A percentile compares a stretch with the other conserved stretches of the same genome.
These are phyloP conservation scores for Phytophthora idaei DNA, from an alignment of 352 stramenopile genomes.

Conservation along the genomic window DNA sequence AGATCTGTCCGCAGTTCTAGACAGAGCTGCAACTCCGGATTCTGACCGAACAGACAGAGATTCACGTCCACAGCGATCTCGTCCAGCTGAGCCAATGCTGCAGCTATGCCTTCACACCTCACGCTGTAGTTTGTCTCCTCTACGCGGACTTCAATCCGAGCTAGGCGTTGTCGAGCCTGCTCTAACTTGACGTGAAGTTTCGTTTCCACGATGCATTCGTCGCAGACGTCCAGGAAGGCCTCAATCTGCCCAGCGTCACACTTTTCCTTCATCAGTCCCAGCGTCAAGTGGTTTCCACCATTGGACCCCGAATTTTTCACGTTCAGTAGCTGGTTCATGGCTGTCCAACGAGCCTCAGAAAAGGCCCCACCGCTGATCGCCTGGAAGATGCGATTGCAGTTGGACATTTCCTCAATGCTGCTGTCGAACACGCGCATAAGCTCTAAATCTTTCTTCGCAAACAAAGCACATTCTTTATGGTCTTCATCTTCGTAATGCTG, in stretches of 20 bases:
- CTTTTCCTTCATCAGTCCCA: slow-evolving; percentile 34
- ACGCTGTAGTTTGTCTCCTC: slow-evolving; percentile 51
- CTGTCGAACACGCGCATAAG: slow-evolving; percentile 42
- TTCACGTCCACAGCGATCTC: slow-evolving; percentile 42
- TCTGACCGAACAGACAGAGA: slow-evolving; percentile 47
- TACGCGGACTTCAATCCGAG: slow-evolving; percentile 36
- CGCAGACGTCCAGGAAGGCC: slow-evolving; percentile 38
- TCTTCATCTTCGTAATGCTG: slow-evolving; percentile 6
- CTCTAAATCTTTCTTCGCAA: slow-evolving; percentile 39
- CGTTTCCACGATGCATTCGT: slow-evolving; percentile 60
- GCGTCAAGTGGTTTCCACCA: slow-evolving; percentile 19
- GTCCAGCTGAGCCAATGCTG: slow-evolving; percentile 41
- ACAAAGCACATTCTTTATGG: slow-evolving; percentile 4
- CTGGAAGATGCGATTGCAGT: slow-evolving; percentile 55
- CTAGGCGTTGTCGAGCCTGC: slow-evolving; percentile 37
- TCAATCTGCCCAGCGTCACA: slow-evolving; percentile 22
- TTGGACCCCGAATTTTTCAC: background rate
- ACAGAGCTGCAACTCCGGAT: slow-evolving; percentile 45
- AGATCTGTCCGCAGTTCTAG: slow-evolving; percentile 40
- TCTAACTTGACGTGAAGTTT: slow-evolving; percentile 49
- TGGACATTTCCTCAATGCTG: slow-evolving; percentile 53
- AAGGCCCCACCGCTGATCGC: slow-evolving; percentile 50
- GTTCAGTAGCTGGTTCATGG: slow-evolving; percentile 30
- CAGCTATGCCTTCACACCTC: slow-evolving; percentile 37
- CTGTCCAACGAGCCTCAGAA: slow-evolving; percentile 44